Conservation (phyloP, 768 basidiomycete genomes). For the Pleurotus ostreatus region DNA sequence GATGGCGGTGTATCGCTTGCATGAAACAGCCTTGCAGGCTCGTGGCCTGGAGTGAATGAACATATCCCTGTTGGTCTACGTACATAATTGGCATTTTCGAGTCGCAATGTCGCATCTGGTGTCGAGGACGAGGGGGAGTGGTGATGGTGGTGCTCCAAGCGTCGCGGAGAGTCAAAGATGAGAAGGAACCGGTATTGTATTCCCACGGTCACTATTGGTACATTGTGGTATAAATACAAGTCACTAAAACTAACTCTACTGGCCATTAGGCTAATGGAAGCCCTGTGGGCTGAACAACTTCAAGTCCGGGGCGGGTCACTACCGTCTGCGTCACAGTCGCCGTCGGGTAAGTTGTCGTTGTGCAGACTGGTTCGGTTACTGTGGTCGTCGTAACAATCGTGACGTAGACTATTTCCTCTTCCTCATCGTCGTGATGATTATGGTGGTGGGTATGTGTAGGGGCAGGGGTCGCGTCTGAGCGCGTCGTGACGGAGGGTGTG, state of each 20-base stretch:
- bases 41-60: not conserved
- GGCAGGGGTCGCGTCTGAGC: not conserved
- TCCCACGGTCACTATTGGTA: too few relatives aligned
- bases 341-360: not conserved
- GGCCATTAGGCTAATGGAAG: too few relatives aligned
- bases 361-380: not conserved
- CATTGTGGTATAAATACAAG: too few relatives aligned
- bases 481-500: too few relatives aligned
- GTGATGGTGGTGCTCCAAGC: too few relatives aligned
- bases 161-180: too few relatives aligned
- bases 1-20: not conserved
- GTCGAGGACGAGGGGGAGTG: too few relatives aligned
- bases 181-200: too few relatives aligned
- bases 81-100: conserved; percentile 2
- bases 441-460: not conserved
- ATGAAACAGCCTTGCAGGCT: not conserved
- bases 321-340: too few relatives aligned
- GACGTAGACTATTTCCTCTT: not conserved
- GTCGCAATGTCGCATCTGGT: not conserved
- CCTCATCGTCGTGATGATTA: not conserved
- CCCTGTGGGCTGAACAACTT: too few relatives aligned
- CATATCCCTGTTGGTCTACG: not conserved
- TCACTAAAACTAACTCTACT: too few relatives aligned
- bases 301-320: too few relatives aligned
- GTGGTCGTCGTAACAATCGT: not conserved